phyloP scores from a whole-genome alignment of 2,329 filamentous ascomycete genomes.

The Fusarium mexicanum region DNA sequence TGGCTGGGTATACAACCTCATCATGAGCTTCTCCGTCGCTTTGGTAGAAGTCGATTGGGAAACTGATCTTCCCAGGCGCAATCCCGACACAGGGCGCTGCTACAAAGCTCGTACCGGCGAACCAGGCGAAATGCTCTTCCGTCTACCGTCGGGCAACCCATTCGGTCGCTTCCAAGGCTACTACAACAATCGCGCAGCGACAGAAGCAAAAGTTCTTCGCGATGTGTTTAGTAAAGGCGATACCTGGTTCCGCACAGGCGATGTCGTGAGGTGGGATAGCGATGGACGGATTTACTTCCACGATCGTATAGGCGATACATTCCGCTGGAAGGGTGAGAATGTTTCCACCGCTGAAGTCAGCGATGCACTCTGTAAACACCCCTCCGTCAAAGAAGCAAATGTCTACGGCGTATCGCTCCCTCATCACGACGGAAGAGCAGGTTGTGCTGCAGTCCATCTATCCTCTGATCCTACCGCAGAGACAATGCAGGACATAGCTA shows the following conservation, averaged over 20 bases:
- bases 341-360: conserved; percentile 85
- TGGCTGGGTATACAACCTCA: conserved; percentile 67
- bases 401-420: conserved; percentile 86
- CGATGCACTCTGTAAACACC: conserved; percentile 75
- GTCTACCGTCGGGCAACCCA: conserved; percentile 73
- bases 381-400: conserved; percentile 78
- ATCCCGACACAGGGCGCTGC: conserved; percentile 76
- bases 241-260: conserved; percentile 85
- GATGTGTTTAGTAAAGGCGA: conserved; percentile 80
- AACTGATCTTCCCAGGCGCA: conserved; percentile 73
- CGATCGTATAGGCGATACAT: conserved; percentile 82
- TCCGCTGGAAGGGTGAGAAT: conserved; percentile 85
- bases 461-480: conserved; percentile 55
- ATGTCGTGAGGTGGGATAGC: conserved; percentile 75
- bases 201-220: conserved; percentile 76
- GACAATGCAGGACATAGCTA: conserved; percentile 67
- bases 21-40: conserved; percentile 62
- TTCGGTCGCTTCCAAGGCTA: conserved; percentile 81
- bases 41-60: conserved; percentile 78
- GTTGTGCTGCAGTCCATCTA: conserved; percentile 78
- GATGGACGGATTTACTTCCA: conserved; percentile 82
- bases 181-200: conserved; percentile 77
- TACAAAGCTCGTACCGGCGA: conserved; percentile 65
- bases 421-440: conserved; percentile 83
- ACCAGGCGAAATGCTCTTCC: conserved; percentile 79